A percentile compares a stretch with the other conserved stretches of the same genome.
Conservation (phyloP, 768 basidiomycete species). For the Xerocomellus chrysenteron region DNA sequence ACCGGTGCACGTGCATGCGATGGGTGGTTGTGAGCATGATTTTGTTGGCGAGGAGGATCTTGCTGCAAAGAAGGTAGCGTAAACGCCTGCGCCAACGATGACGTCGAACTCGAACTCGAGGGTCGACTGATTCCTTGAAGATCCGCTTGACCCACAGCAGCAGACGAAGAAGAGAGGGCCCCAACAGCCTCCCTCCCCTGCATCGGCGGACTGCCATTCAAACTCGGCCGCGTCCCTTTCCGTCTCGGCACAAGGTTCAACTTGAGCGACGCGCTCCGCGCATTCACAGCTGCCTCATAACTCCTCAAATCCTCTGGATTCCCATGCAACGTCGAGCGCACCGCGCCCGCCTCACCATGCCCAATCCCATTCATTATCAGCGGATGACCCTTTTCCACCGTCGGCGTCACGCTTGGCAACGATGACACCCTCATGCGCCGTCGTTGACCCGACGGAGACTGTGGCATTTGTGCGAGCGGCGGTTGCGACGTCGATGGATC, state of each 20-base stretch:
- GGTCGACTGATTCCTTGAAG: conserved; percentile 34
- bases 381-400: conserved; percentile 29
- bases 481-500: conserved; percentile 8
- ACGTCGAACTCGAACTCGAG: conserved; percentile 38
- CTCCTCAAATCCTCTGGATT: conserved; percentile 62
- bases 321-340: conserved; percentile 43
- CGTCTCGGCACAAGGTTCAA: conserved; percentile 53
- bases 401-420: conserved; percentile 71
- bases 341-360: conserved; percentile 21
- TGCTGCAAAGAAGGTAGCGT: conserved; percentile 21
- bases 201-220: conserved; percentile 19
- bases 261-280: conserved; percentile 59
- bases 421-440: conserved; percentile 60
- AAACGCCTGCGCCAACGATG: conserved; percentile 44
- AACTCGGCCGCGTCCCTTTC: conserved; percentile 24
- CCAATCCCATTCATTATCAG: conserved; percentile 13
- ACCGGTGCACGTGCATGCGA: neutral
- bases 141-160: conserved; percentile 7
- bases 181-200: neutral
- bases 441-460: conserved; percentile 30
- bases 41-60: neutral
- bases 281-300: conserved; percentile 76
- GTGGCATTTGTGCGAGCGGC: conserved; percentile 20
- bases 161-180: neutral
- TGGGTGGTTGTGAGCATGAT: neutral